These are phyloP conservation scores for Curvularia hawaiiensis DNA, from an alignment of 2,329 filamentous ascomycete genomes.

Conservation along the genomic window DNA sequence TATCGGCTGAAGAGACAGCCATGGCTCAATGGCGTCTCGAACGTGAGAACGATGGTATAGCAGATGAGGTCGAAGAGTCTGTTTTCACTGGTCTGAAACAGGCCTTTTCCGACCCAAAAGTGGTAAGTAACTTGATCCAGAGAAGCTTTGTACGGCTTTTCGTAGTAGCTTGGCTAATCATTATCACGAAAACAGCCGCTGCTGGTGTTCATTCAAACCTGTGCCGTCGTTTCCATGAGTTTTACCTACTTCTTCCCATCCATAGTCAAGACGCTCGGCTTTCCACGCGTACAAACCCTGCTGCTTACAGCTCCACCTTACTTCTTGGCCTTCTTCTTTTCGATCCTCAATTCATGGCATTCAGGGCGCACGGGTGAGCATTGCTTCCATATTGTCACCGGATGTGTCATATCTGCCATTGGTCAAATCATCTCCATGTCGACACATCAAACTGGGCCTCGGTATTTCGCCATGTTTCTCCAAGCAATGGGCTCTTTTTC, in stretches of 20 bases:
- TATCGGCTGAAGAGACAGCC: slow-evolving; percentile 37
- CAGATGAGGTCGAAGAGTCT: slow-evolving; percentile 23
- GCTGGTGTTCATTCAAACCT: slow-evolving; percentile 57
- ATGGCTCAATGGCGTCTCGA: slow-evolving; percentile 27
- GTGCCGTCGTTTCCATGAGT: slow-evolving; percentile 49
- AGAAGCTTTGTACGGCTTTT: neutral
- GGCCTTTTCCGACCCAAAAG: slow-evolving; percentile 55
- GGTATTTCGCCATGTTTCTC: slow-evolving; percentile 68
- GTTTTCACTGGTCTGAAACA: slow-evolving; percentile 52
- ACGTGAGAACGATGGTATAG: slow-evolving; percentile 25
- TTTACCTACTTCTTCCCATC: slow-evolving; percentile 70
- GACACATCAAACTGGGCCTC: slow-evolving; percentile 56
- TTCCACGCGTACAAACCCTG: slow-evolving; percentile 57
- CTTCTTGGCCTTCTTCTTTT: slow-evolving; percentile 63
- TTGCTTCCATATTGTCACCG: slow-evolving; percentile 49
- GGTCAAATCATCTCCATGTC: slow-evolving; percentile 50
- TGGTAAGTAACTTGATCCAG: slow-evolving; percentile 30
- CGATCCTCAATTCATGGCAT: slow-evolving; percentile 60
- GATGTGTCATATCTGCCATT: slow-evolving; percentile 21
- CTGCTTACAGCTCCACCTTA: slow-evolving; percentile 65
- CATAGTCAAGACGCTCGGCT: slow-evolving; percentile 65
- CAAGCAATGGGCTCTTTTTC: slow-evolving; percentile 28
- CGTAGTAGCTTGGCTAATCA: neutral
- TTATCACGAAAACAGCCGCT: slow-evolving; percentile 2
- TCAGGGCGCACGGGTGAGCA: slow-evolving; percentile 61